Percentiles rank a stretch among this genome's conserved stretches.
Conservation (phyloP, 148 eudicot genomes). For the Linanthus parryae region DNA sequence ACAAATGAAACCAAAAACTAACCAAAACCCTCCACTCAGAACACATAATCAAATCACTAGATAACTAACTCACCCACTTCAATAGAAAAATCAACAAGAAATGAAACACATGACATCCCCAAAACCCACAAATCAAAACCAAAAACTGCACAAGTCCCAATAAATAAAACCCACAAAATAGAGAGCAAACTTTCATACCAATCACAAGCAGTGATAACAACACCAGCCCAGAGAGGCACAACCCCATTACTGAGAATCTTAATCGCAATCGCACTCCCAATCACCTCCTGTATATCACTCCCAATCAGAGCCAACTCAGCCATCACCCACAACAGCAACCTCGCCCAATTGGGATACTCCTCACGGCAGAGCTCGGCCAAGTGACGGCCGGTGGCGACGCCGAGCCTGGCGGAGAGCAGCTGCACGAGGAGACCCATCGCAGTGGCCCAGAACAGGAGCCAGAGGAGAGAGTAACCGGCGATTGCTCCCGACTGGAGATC, state of each 20-base stretch:
- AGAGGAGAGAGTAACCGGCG: constrained; percentile 81
- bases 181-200: too few relatives aligned
- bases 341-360: constrained; percentile 93
- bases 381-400: constrained; percentile 91
- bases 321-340: constrained; percentile 75
- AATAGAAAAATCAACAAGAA: too few relatives aligned
- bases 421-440: constrained; percentile 90
- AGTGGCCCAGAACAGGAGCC: constrained; percentile 96
- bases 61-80: background rate
- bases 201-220: constrained; percentile 82
- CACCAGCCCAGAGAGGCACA: constrained; percentile 97
- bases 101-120: background rate
- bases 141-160: background rate
- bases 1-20: too few relatives aligned
- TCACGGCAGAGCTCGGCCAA: constrained; percentile 88
- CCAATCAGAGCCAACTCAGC: constrained; percentile 89
- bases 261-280: constrained; percentile 97
- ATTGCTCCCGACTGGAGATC: constrained; percentile 94
- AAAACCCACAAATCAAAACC: background rate
- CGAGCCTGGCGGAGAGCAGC: constrained; percentile 78
- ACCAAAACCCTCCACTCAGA: too few relatives aligned
- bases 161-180: background rate
- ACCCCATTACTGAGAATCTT: constrained; percentile 69
- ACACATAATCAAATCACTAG: background rate
- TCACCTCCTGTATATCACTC: constrained; percentile 94